phyloP scores from a whole-genome alignment of 331 rosid genomes.

The Pyracantha coccinea region DNA sequence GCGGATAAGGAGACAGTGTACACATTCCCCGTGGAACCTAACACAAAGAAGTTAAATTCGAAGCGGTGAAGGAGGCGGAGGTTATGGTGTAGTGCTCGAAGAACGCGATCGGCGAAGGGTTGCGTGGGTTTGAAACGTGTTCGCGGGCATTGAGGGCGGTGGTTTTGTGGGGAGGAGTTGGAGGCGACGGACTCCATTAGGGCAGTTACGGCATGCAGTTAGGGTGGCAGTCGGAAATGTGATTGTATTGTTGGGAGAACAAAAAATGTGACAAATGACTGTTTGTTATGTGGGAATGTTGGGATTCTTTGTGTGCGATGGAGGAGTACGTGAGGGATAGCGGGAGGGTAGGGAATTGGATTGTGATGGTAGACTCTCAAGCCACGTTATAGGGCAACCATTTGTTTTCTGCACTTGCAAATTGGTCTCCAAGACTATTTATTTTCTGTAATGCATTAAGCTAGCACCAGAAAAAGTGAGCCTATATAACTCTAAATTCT shows the following conservation, averaged over 20 bases:
- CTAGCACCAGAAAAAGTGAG: background rate
- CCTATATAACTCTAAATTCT: background rate
- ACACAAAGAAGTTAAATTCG: constrained; percentile 52
- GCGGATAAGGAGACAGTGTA: constrained; percentile 49
- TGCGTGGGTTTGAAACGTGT: constrained; percentile 38
- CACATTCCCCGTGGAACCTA: constrained; percentile 82
- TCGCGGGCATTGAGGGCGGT: constrained; percentile 11
- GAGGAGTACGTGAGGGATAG: constrained; percentile 47
- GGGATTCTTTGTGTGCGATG: constrained; percentile 39
- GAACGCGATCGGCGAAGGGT: constrained; percentile 50
- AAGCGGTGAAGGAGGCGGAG: constrained; percentile 76
- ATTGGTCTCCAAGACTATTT: background rate
- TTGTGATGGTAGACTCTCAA: background rate
- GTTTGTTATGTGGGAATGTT: constrained; percentile 4
- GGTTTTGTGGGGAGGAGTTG: constrained; percentile 18
- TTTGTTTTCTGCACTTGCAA: background rate
- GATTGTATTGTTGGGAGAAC: background rate
- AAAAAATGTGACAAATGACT: background rate
- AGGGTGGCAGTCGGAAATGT: background rate
- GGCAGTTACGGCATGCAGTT: background rate
- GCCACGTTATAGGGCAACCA: background rate
- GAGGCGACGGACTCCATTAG: constrained; percentile 44
- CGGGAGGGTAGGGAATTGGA: constrained; percentile 4
- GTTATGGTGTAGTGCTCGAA: constrained; percentile 66
- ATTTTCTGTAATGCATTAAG: background rate